Percentiles rank a stretch among this genome's conserved stretches.
phyloP scores from a whole-genome alignment of 345 rosid genomes.

The Barbarea vulgaris region DNA sequence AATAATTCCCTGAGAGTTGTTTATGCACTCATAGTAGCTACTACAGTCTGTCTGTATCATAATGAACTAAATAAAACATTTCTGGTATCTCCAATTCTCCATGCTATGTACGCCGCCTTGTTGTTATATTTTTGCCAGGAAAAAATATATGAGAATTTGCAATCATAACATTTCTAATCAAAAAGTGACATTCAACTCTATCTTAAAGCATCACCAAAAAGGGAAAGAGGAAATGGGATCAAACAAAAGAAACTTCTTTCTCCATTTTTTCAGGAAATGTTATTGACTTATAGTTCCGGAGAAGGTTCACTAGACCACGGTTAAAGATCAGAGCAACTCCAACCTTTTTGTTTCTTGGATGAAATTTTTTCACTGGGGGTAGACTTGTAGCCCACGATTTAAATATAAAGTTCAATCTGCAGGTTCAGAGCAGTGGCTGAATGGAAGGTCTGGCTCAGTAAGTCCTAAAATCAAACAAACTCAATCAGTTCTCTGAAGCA shows the following conservation, averaged over 20 bases:
- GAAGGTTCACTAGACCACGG: not conserved
- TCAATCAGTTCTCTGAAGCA: not conserved
- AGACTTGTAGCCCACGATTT: too few species aligned
- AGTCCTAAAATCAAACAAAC: not conserved
- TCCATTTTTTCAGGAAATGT: not conserved
- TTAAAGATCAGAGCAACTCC: too few species aligned
- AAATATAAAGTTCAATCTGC: not conserved
- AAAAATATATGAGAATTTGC: not conserved
- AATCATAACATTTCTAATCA: not conserved
- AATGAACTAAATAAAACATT: slow-evolving; percentile 14
- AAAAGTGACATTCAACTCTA: not conserved
- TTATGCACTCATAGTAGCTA: not conserved
- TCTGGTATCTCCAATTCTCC: not conserved
- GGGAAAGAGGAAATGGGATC: too few species aligned
- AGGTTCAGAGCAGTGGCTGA: not conserved
- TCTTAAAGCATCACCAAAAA: slow-evolving; percentile 13
- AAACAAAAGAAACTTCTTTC: not conserved
- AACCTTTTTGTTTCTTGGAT: too few species aligned
- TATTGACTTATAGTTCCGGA: too few species aligned
- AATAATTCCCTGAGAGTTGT: slow-evolving; percentile 2
- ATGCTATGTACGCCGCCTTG: not conserved
- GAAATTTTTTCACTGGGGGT: too few species aligned
- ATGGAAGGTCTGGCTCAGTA: not conserved
- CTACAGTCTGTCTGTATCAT: slow-evolving; percentile 2
- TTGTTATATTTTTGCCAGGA: not conserved